Base-by-base conservation (phyloP, 192 early-diverging fungal species). In the Jimgerdemannia lactiflua region DNA sequence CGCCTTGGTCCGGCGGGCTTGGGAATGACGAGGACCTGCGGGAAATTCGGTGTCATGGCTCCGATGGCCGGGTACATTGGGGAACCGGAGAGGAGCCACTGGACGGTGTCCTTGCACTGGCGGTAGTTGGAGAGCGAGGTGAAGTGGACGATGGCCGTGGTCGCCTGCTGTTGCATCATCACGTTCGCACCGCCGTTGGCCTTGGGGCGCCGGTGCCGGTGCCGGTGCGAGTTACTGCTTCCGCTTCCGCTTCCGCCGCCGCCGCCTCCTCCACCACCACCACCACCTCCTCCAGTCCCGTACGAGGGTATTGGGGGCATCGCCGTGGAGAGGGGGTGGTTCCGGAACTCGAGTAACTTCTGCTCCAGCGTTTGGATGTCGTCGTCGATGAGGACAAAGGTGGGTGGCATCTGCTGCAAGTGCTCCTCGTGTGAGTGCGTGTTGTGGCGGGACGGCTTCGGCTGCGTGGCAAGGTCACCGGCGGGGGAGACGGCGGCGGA, bases 1-100 rank as follows among this genome's bases (percentile, higher is more conserved):
- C 89, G 75, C 4, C 89, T 77, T 10, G 89, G 89, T 10, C 89
- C 89, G 41, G 86, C 88, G 4, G 89, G 89, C 69, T 91, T 91
- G 10, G 89, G 86, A 41, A 91, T 79, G 6, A 91, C 87, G 14
- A 91, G 71, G 9, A 90, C 80, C 43, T 87, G 85, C 8, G 87
- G 88, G 49, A 59, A 59, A 14, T 10, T 10, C 8, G 49, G 49
- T 59, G 49, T 10, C 8, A 59, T 14, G 14, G 49, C 6, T 64
- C 86, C 78, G 3, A 70, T 43, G 40, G 78, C 65, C 11, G 71
- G 64, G 4, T 65, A 43, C 1, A 77, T 29, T 1, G 71, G 44
- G 42, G 67, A 69, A 1, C 74, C 70, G 0, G 79, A 59, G 44
- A 77, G 18, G 67, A 83, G 78, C 4, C 70, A 69, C 72, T 84